Base-by-base conservation (phyloP, 1,284 basidiomycete species). In the Sporisorium graminicola region DNA sequence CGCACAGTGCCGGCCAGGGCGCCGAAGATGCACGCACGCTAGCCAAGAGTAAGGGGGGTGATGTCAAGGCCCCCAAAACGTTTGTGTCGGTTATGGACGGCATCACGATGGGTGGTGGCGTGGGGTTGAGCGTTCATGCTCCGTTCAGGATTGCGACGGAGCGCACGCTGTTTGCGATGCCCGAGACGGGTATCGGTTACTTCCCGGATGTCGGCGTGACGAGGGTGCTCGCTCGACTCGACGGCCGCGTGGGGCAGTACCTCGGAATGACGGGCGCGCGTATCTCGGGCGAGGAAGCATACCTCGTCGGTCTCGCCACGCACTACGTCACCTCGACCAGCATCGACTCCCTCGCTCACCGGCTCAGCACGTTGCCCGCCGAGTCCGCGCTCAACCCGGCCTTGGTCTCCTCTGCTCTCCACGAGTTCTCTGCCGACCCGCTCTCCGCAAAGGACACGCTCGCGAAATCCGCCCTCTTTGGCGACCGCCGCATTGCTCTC, bases 121-220 rank as follows among this genome's bases (percentile, higher is more conserved):
- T 94, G 35, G 97, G 97, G 52, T 90, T 99, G 58, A 90, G 91
- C 33, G 90, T 92, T n/a, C 91, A 93, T 73, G 95, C 95, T 5
- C 90, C 91, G 0, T 94, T 99, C 87, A 90, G 97, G 71, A 90
- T 99, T 65, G 95, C 95, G 4, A 98, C 97, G 4, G 94, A 98
- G 86, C 92, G 92, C 49, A 98, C 96, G 0, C n/a, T 85, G 49
- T 82, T 82, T 42, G 93, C 95, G n/a, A 99, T 99, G 96, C 97
- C 97, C 37, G 84, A 85, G 67, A 83, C 82, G 10, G 82, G 79
- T n/a, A 85, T 85, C 46, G 84, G 84, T 40, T 85, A 83, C 71
- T 85, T 89, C 79, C 94, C 94, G 31, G 94, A 96, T 86, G 96
- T 99, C 54, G 97, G 97, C 40, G 93, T 92, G 46, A 95, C 91